Evolutionary conservation across 352 stramenopile genomes (phyloP), one percentile per base, ranked within the genome.

Genomic region (Elongisporangium undulatum): DNA sequence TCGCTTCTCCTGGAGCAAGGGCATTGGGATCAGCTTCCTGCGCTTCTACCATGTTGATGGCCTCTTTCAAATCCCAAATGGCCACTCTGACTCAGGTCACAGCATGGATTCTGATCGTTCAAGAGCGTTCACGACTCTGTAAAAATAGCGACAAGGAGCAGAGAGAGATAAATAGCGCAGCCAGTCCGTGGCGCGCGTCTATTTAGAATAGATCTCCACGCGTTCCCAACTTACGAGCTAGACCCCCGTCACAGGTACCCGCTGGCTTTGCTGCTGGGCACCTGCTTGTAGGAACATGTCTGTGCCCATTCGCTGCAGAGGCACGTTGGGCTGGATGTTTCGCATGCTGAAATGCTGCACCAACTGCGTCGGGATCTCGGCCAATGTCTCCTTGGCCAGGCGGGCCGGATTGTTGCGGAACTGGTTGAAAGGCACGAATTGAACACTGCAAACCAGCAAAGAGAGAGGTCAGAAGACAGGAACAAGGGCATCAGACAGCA

Each of bases 381-480:
- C 75, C 53, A 91, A 58, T 17, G 82, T 91, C 63, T 89, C 82
- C 68, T 88, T 89, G 0, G 82, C 74, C 24, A 91, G 62, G 20
- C 77, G 67, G 19, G 73, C 64, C 7, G 82, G 82, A 21, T 89
- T 83, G n/a, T 60, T 68, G 21, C 79, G 75, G 58, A 80, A 91
- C 24, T 79, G 75, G 67, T 89, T 89, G 59, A 87, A 91, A 0
- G 77, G 79, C 45, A 91, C 77, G 62, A 91, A 91, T 38, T 89
- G 82, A 15, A 91, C 82, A 76, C 81, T 89, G 22, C 38, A 66
- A n/a, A 23, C 10, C 51, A 22, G 68, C 5, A 66, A 4, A 68
- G 39, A 51, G 2, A 26, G 39, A 51, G 21, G 29, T 54, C n/a
- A 51, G 24, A 34, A 57, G 5, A 41, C 2, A 39, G 6, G 15